Base-by-base conservation (phyloP, 2,329 filamentous ascomycete genomes). In the Nothophaeocryptopus gaeumannii region DNA sequence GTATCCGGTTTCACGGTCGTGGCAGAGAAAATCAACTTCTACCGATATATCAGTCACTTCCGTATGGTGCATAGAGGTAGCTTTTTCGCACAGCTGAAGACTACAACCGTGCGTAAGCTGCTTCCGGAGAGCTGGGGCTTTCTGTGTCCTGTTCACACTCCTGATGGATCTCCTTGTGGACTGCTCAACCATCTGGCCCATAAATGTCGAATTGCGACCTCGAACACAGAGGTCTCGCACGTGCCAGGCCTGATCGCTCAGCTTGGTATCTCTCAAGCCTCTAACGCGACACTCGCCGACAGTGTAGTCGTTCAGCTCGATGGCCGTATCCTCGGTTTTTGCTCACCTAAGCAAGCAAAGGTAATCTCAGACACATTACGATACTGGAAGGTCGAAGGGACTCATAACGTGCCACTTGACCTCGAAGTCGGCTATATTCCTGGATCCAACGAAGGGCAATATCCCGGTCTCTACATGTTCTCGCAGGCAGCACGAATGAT, bases 11-110 rank as follows among this genome's bases (percentile, higher is more conserved):
- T 95, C 70, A 95, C 89, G 0, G 90, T 99, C 43, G 91, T 97
- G 44, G 93, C 93, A 2, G 93, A 99, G 69, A 97, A 97, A 78
- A 92, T 99, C 68, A 99, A 99, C 74, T 99, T 97, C 69, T 83
- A 95, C 65, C 89, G 93, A 63, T 99, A 97, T 74, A 95, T 99
- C 74, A 93, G 89, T 70, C 93, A 99, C 71, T 99, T 99, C 80
- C 87, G 93, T 60, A 96, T 96, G 90, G 89, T 99, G 50, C 93
- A 99, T 75, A 84, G 93, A 83, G 93, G 93, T 77, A 93, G 89
- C 67, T 99, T 99, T 80, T 99, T 99, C 70, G 93, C 93, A 3
- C 89, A 97, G 68, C 74, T 99, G 58, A 97, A 96, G 74, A 99
- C 93, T 0, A 99, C 93, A 0, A 93, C 93, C 0, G 93, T 99